Evolutionary conservation across 352 stramenopile genomes (phyloP), one percentile per base, ranked within the genome.

Genomic region (Phytophthora sansomeana): DNA sequence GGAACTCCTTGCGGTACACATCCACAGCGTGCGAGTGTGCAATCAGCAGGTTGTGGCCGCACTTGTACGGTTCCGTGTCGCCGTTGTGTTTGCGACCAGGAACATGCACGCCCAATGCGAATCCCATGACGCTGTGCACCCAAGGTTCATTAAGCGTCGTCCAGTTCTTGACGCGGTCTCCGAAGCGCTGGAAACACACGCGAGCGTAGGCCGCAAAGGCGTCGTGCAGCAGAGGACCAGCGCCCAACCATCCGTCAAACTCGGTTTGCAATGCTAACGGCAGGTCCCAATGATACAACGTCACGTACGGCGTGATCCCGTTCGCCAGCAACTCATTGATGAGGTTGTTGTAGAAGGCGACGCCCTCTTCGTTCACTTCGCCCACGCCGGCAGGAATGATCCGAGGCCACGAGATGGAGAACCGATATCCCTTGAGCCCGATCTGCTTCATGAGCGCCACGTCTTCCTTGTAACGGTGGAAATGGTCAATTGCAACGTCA

Each of bases 251-350:
- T 2, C 93, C 95, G 44, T 90, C 87, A 58, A 91, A 94, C 52
- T 87, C 78, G 30, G 92, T 85, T 56, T 97, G 73, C 29, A 98
- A 57, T 16, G 67, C 58, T 47, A 97, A 77, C 7, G 96, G 96
- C 24, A 98, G 64, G 72, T 99, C 96, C 96, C 96, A 98, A 75
- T 99, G 96, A 71, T 98, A 98, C n/a, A 99, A 67, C 19, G 95
- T 98, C 14, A 98, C 87, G 42, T 91, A 85, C 35, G 96, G 96
- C 51, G 88, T 80, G 58, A 98, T 98, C 51, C 75, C 83, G 30
- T 84, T 75, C 19, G 67, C 80, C 14, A 98, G 32, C n/a, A 98
- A 74, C 35, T 81, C 74, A 64, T 98, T 71, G 69, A 98, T 96
- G 0, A 98, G 55, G 11, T 75, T 43, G 69, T 95, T 92, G 81